Percentiles rank a stretch among this genome's conserved stretches.
These are phyloP conservation scores for Coemansia nantahalensis DNA, from an alignment of 192 early-diverging fungal genomes.

Conservation along the genomic window DNA sequence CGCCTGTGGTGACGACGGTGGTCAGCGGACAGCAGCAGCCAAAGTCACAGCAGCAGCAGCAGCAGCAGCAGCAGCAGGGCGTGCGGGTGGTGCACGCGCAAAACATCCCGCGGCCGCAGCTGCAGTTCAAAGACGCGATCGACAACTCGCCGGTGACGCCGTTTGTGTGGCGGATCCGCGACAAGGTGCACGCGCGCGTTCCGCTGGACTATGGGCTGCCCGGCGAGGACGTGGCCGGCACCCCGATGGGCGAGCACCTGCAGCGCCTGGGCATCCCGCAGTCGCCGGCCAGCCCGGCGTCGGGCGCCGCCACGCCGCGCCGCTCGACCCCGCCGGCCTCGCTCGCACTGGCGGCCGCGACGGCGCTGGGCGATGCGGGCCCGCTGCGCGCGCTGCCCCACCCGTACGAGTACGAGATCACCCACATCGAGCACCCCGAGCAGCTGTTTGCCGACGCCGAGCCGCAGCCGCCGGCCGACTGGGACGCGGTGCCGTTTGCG, in stretches of 20 bases:
- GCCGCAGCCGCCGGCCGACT: slow-evolving; percentile 56
- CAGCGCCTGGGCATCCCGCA: slow-evolving; percentile 33
- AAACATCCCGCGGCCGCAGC: slow-evolving; percentile 82
- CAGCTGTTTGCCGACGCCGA: slow-evolving; percentile 60
- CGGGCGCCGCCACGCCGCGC: slow-evolving; percentile 6
- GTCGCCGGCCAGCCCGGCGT: background rate
- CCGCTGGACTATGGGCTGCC: slow-evolving; percentile 68
- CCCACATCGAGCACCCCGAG: slow-evolving; percentile 68
- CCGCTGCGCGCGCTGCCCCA: slow-evolving; percentile 57
- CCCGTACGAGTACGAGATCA: slow-evolving; percentile 92
- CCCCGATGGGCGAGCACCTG: slow-evolving; percentile 34
- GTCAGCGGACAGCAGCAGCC: background rate
- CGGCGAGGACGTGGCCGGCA: slow-evolving; percentile 8
- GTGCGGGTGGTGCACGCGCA: slow-evolving; percentile 64
- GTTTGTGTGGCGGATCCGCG: slow-evolving; percentile 74
- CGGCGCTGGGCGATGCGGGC: background rate
- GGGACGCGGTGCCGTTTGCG: slow-evolving; percentile 69
- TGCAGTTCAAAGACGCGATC: slow-evolving; percentile 78
- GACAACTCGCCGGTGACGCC: slow-evolving; percentile 81
- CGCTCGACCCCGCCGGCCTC: background rate
- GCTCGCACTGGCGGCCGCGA: background rate
- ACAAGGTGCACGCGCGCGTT: slow-evolving; percentile 78
- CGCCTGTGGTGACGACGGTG: slow-evolving; percentile 30
- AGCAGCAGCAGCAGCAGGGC: slow-evolving; percentile 24
- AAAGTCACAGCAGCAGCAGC: slow-evolving; percentile 6